A percentile compares a stretch with the other conserved stretches of the same genome.
These are phyloP conservation scores for Tolypocladium pustulatum DNA, from an alignment of 2,329 filamentous ascomycete genomes.

Conservation along the genomic window DNA sequence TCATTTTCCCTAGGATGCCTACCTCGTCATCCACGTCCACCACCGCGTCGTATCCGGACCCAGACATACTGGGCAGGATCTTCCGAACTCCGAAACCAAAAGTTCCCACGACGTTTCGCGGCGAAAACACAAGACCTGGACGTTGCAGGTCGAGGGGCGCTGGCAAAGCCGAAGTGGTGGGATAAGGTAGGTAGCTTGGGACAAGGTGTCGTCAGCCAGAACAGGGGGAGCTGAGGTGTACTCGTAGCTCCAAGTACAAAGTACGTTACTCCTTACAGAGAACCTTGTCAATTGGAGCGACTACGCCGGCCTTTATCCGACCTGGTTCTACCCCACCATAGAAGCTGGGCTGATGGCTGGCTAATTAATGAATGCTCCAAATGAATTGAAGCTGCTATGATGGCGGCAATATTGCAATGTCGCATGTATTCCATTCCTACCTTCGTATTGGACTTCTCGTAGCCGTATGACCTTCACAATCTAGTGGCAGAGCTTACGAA, in stretches of 20 bases:
- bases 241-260: not conserved
- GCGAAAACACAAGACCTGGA: not conserved
- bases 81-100: not conserved
- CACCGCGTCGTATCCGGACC: constrained; percentile 91
- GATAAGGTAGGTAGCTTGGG: constrained; percentile 9
- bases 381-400: not conserved
- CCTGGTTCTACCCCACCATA: not conserved
- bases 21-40: constrained; percentile 97
- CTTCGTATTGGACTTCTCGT: not conserved
- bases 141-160: not conserved
- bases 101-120: not conserved
- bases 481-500: not conserved
- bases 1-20: constrained; percentile 1
- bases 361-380: too few species aligned
- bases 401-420: not conserved
- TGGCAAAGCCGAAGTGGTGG: not conserved
- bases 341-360: not conserved
- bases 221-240: not conserved
- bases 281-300: too few species aligned
- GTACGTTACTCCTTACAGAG: not conserved
- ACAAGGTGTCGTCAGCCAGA: constrained; percentile 18
- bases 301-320: constrained; percentile 5
- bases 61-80: constrained; percentile 48
- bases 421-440: not conserved
- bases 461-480: not conserved